phyloP scores from a whole-genome alignment of 2,329 filamentous ascomycete genomes.

The Colletotrichum horii region DNA sequence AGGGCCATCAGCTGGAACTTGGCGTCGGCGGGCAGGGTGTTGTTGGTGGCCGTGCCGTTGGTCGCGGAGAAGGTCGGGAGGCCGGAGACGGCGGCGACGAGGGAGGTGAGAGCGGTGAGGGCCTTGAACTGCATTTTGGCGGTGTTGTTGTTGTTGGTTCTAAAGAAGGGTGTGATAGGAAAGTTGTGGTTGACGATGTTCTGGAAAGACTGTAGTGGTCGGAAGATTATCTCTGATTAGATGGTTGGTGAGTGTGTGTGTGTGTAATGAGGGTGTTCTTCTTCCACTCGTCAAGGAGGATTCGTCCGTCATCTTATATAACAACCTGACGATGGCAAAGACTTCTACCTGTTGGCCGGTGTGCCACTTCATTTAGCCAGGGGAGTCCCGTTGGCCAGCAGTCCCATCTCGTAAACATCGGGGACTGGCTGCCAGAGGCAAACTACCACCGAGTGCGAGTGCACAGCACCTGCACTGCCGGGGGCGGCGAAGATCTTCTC shows the following conservation, averaged over 20 bases:
- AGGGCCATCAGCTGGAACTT: conserved; percentile 56
- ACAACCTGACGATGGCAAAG: not conserved
- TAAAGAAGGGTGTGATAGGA: not conserved
- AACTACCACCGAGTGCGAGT: not conserved
- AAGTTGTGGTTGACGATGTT: not conserved
- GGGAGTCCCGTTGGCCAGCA: not conserved
- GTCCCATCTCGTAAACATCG: conserved; percentile 7
- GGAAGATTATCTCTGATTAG: conserved; percentile 5
- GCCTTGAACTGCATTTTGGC: conserved; percentile 23
- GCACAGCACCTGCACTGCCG: not conserved
- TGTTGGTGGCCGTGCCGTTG: conserved; percentile 25
- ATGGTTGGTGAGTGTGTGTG: not conserved
- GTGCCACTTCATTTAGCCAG: not conserved
- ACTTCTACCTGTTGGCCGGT: not conserved
- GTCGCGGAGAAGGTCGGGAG: conserved; percentile 2
- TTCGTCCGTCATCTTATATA: not conserved
- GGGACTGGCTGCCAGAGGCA: not conserved
- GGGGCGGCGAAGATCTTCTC: conserved; percentile 11
- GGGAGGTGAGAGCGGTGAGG: conserved; percentile 28
- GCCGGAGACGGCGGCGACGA: conserved; percentile 29
- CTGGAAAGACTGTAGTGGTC: conserved; percentile 9
- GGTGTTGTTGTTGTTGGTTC: not conserved
- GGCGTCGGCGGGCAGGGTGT: conserved; percentile 24
- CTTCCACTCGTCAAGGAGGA: not conserved
- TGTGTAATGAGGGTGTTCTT: not conserved